Conservation (phyloP, 305 asterid genomes). For the Fraxinus sp. region DNA sequence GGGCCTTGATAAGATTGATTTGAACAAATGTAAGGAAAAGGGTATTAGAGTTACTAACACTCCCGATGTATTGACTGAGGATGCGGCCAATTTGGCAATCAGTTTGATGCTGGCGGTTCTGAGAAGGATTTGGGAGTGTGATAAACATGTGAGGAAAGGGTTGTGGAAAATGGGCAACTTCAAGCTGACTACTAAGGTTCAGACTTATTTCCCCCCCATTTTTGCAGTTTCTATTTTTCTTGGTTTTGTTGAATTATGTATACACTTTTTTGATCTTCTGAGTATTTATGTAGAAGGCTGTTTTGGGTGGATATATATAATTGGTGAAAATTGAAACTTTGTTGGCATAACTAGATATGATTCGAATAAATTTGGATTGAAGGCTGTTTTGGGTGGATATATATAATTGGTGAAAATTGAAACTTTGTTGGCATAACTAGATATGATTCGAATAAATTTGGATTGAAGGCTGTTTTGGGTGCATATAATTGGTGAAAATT, state of each 20-base stretch:
- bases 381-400: not conserved
- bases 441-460: not conserved
- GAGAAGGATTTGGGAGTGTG: slow-evolving; percentile 55
- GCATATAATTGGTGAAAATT: not conserved
- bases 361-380: too few relatives aligned
- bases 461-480: not conserved
- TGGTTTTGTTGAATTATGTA: not conserved
- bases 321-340: too few relatives aligned
- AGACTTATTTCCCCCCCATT: not conserved
- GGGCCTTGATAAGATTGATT: slow-evolving; percentile 74
- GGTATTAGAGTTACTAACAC: slow-evolving; percentile 79
- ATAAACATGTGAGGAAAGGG: slow-evolving; percentile 46
- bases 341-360: too few relatives aligned
- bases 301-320: too few relatives aligned
- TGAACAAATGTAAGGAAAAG: slow-evolving; percentile 52
- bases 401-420: not conserved
- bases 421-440: not conserved
- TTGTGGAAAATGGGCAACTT: slow-evolving; percentile 55
- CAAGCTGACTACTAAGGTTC: slow-evolving; percentile 56
- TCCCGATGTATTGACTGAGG: slow-evolving; percentile 75
- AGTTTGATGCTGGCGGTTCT: slow-evolving; percentile 52
- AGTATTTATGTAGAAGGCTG: not conserved
- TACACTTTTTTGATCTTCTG: not conserved
- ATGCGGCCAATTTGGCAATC: slow-evolving; percentile 76
- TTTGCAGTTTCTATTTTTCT: not conserved